Evolutionary conservation across 2,329 filamentous ascomycete species (phyloP), one percentile per base, ranked within the genome.

Genomic region (Sporothrix luriei): DNA sequence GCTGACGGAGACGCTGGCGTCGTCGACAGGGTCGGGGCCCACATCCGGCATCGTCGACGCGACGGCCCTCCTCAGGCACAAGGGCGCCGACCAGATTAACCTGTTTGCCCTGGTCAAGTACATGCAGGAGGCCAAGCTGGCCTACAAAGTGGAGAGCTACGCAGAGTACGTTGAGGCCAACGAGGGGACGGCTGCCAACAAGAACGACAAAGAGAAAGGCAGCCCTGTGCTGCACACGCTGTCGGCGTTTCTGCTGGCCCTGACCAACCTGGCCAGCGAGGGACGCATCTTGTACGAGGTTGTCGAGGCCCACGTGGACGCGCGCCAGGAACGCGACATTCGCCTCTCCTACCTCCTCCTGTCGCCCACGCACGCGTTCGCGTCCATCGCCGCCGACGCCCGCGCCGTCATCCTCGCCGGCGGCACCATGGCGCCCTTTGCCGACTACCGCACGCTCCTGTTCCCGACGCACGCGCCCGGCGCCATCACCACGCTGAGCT

Each of bases 361-460:
- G 0, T 95, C 97, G 43, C 94, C 95, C 0, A 94, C 94, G 0
- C 89, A 94, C 75, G 92, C 96, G 74, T 98, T 99, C 79, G 90
- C 90, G 9, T 91, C 94, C 13, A 91, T 98, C 66, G 92, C 94
- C 1, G 88, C 92, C 40, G 89, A 91, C 72, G 93, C 95, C 0
- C 86, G 93, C 70, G 92, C 94, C 1, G 91, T 99, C 3, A 90
- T 99, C 54, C 83, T 99, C 3, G 95, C 94, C 0, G 95, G 95
- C 70, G 95, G 95, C 26, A 99, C 95, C 33, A 98, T 99, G 95
- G 97, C 95, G 2, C 95, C 95, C 0, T 97, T 98, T 82, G 87
- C 90, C 29, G 95, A 98, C 80, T 99, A 97, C 79, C 89, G 86
- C 48, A 85, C 90, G 4, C 92, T 97, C 75, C 84, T 99, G 0